Evolutionary conservation across 2,329 filamentous ascomycete species (phyloP).

Genomic region (Alternaria tenuissima): DNA sequence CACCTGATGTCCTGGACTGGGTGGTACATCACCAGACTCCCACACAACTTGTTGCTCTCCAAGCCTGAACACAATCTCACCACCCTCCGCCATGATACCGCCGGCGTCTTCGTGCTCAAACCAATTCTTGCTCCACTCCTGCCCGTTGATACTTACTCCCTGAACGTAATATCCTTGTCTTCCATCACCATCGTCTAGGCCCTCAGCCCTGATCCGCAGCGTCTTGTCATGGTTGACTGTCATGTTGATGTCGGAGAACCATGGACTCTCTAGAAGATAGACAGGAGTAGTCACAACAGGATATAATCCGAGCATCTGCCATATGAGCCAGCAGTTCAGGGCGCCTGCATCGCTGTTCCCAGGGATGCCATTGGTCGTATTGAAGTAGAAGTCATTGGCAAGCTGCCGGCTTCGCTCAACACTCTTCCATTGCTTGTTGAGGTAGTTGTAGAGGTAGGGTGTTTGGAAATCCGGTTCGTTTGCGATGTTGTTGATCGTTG

Average conservation of each 20-base stretch:
- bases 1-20: conserved; percentile 44
- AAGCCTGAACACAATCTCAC: conserved; percentile 45
- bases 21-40: conserved; percentile 46
- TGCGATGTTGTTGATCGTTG: conserved; percentile 48
- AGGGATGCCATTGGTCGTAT: conserved; percentile 52
- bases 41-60: conserved; percentile 38
- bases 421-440: conserved; percentile 51
- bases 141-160: conserved; percentile 61
- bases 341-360: conserved; percentile 59
- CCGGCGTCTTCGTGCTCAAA: conserved; percentile 60
- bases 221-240: conserved; percentile 48
- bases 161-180: conserved; percentile 62
- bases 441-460: conserved; percentile 54
- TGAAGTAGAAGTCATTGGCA: conserved; percentile 54
- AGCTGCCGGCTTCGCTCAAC: conserved; percentile 44
- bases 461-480: conserved; percentile 54
- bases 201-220: conserved; percentile 58
- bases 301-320: conserved; percentile 60
- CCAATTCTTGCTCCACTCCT: conserved; percentile 64
- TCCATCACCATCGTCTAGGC: conserved; percentile 52
- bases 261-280: conserved; percentile 58
- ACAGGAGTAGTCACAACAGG: conserved; percentile 59
- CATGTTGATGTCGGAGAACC: conserved; percentile 54
- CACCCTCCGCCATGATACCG: conserved; percentile 45
- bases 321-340: conserved; percentile 61